phyloP scores from a whole-genome alignment of 768 basidiomycete species.

The Wakefieldia striispora region DNA sequence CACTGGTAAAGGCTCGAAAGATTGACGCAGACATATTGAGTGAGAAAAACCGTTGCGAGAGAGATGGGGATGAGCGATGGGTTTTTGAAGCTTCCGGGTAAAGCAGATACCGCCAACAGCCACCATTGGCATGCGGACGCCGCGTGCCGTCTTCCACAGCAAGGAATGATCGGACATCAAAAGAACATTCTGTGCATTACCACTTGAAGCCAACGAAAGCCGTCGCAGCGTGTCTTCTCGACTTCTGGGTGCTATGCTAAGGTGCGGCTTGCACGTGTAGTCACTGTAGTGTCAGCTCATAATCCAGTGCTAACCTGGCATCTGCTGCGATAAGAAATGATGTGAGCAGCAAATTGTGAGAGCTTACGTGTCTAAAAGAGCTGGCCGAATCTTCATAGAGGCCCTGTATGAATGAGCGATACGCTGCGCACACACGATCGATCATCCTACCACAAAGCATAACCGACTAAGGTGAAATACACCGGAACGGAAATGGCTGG shows the following conservation, averaged over 20 bases:
- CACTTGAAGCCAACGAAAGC: conserved; percentile 4
- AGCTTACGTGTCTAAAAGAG: too few relatives aligned
- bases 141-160: conserved; percentile 11
- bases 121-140: conserved; percentile 18
- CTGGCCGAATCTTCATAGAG: not conserved
- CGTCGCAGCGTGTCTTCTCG: conserved; percentile 11
- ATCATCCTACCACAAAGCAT: not conserved
- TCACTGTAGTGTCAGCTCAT: not conserved
- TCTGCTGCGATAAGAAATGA: not conserved
- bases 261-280: not conserved
- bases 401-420: not conserved
- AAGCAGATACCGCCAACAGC: conserved; percentile 8
- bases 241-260: conserved; percentile 17
- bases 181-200: conserved; percentile 14
- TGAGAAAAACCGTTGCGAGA: not conserved
- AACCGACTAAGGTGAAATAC: not conserved
- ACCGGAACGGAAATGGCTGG: not conserved
- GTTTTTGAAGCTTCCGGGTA: conserved; percentile 13
- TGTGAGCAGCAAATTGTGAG: not conserved
- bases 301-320: not conserved
- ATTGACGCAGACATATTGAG: conserved; percentile 21
- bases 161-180: conserved; percentile 1
- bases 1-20: conserved; percentile 22
- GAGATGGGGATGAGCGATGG: not conserved
- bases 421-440: not conserved